Evolutionary conservation across 73 alveolate genomes (phyloP), one percentile per base, ranked within the genome.

Genomic region (Paramecium octaurelia): DNA sequence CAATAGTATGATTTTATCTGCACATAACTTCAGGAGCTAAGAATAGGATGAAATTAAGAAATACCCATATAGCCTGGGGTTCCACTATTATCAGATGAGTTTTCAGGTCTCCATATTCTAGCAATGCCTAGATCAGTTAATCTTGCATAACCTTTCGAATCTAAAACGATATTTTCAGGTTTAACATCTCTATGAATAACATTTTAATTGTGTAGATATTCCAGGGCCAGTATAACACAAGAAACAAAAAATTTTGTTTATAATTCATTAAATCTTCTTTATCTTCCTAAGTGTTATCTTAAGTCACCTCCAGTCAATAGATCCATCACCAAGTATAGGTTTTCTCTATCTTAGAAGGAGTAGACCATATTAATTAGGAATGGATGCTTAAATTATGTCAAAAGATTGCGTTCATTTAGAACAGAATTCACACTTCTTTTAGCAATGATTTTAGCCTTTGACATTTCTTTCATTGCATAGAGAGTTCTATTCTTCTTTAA

Each of bases 101-200:
- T 96, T 38, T 97, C 98, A 83, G 94, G 95, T 57, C 92, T 70
- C 93, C 96, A 95, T 42, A 95, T 85, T 93, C 96, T 96, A 31
- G 99, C 96, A 42, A 97, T 97, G 8, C 99, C 99, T 84, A 97
- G 92, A 92, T 97, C 99, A 70, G 98, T 96, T 24, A 97, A 92
- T 88, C 96, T 95, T 24, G 96, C 91, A 85, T 97, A 97, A 21
- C 99, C 93, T 38, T 68, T 87, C 4, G 36, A 87, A 92, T 98
- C 99, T 64, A 95, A 95, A 21, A 98, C 97, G 29, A 98, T 92
- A 90, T 98, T 98, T 93, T 98, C 99, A 24, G 99, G 99, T 91
- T 98, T 98, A 29, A 98, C 95, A 88, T 98, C 99, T 93, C 99
- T 91, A 86, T 98, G 99, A 43, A 98, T 96, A 27, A 97, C 95